Evolutionary conservation across 495 filamentous ascomycete genomes (phyloP).

Genomic region (Xylaria intraflava): DNA sequence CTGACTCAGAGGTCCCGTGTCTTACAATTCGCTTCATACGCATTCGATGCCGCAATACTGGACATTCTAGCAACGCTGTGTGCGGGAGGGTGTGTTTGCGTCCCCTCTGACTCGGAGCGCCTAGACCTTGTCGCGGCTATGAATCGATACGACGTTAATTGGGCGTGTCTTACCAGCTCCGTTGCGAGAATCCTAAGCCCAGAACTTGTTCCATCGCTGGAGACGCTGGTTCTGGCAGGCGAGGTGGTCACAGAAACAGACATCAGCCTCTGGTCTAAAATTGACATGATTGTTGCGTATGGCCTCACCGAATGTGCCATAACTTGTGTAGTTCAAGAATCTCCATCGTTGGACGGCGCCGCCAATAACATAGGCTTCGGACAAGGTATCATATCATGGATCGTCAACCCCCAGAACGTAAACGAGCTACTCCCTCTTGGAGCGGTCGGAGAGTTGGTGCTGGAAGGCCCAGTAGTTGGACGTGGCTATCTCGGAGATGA

Average conservation of each 20-base stretch:
- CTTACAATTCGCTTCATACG: neutral
- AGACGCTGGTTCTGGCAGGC: slow-evolving; percentile 36
- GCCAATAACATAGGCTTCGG: slow-evolving; percentile 40
- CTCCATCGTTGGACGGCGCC: no score
- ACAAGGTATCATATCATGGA: slow-evolving; percentile 44
- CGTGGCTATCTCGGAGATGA: slow-evolving; percentile 44
- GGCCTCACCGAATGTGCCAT: slow-evolving; percentile 49
- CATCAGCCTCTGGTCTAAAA: slow-evolving; percentile 30
- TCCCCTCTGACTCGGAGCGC: neutral
- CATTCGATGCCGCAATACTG: neutral
- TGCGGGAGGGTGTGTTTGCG: neutral
- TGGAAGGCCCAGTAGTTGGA: slow-evolving; percentile 54
- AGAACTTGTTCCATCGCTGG: slow-evolving; percentile 30
- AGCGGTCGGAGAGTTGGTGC: slow-evolving; percentile 51
- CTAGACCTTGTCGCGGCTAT: no score
- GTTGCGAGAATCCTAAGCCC: slow-evolving; percentile 45
- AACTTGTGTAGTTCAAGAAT: no score
- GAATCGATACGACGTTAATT: slow-evolving; percentile 22
- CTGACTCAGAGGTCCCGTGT: neutral
- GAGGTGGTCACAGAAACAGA: slow-evolving; percentile 36
- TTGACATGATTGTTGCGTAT: slow-evolving; percentile 44
- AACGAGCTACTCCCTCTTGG: slow-evolving; percentile 51
- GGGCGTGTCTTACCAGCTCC: slow-evolving; percentile 48
- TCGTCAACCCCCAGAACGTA: slow-evolving; percentile 50
- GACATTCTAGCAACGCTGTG: neutral